Conservation (phyloP, 1,284 basidiomycete species). For the Tranzscheliella williamsii region DNA sequence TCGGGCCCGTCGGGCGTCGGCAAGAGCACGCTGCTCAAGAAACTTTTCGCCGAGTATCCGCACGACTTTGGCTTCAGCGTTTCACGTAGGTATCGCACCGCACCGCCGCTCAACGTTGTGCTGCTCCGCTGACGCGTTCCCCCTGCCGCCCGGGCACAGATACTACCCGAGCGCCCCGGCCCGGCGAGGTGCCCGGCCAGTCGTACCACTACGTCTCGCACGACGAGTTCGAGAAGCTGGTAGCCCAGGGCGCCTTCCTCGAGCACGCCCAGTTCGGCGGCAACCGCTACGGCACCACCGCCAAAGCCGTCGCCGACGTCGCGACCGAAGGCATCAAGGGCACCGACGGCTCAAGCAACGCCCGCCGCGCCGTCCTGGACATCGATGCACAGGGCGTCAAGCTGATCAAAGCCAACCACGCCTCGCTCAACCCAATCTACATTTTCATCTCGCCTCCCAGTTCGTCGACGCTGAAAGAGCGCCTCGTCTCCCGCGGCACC, state of each 20-base stretch:
- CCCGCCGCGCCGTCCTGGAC: slow-evolving; percentile 82
- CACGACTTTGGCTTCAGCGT: slow-evolving; percentile 86
- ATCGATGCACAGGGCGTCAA: slow-evolving; percentile 79
- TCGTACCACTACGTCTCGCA: slow-evolving; percentile 68
- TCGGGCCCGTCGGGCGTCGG: slow-evolving; percentile 89
- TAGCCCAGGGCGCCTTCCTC: slow-evolving; percentile 66
- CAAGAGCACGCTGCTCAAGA: slow-evolving; percentile 86
- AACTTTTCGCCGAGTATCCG: slow-evolving; percentile 80
- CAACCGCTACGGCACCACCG: slow-evolving; percentile 88
- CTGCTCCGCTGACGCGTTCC: too few species aligned
- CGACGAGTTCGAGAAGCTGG: slow-evolving; percentile 65
- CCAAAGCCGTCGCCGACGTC: slow-evolving; percentile 69
- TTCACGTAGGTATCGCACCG: slow-evolving; percentile 78
- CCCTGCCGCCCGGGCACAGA: too few species aligned
- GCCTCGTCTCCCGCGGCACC: slow-evolving; percentile 80
- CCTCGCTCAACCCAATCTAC: slow-evolving; percentile 78
- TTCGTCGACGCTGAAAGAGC: slow-evolving; percentile 63
- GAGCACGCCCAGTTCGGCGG: slow-evolving; percentile 79
- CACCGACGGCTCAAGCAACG: slow-evolving; percentile 61
- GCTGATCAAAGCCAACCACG: slow-evolving; percentile 74
- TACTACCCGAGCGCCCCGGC: slow-evolving; percentile 83
- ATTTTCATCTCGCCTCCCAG: slow-evolving; percentile 91
- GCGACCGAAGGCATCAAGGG: slow-evolving; percentile 39
- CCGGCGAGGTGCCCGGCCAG: slow-evolving; percentile 77
- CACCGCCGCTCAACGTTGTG: too few species aligned